Base-by-base conservation (phyloP, 2,329 filamentous ascomycete genomes). In the Ilyonectria robusta region DNA sequence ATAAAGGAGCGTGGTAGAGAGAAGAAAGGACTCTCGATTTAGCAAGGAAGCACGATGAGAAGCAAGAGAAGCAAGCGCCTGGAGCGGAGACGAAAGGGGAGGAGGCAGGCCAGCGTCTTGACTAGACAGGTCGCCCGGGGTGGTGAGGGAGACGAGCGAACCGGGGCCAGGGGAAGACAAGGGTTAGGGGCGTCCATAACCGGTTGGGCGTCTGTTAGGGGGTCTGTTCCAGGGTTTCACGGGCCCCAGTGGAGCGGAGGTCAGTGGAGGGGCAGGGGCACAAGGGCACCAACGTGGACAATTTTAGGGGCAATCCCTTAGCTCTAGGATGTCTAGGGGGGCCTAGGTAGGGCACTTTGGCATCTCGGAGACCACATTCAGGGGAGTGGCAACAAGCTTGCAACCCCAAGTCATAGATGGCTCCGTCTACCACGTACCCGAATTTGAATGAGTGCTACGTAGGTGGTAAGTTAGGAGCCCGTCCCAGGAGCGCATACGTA, bases 1-100 rank as follows among this genome's bases (percentile, higher is more conserved):
- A 64, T 60, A 71, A 68, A 70, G 73, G 86, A 88, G 84, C 81
- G 86, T 88, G 83, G 76, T 83, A 84, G 86, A 87, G 85, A 87
- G 85, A 71, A 70, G 66, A 81, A 83, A 75, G 70, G 73, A 81
- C 84, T 83, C 85, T 86, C 85, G 83, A 84, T 87, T 42, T 87
- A 84, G 84, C 82, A 80, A 82, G 77, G 76, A 80, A 76, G 77
- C 76, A 75, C 69, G 69, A 76, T 67, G 72, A 78, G 67, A 70
- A 72, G 67, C 67, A 70, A 71, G 61, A 74, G 68, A 75, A 72
- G 62, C 71, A 73, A 71, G 68, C 70, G 70, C 67, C 69, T 67
- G 65, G 69, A 65, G 70, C 65, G 65, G 68, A 68, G 73, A 64
- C 70, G 67, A 76, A 76, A 76, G 72, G 74, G 74, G 72, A 70